These are phyloP conservation scores for Fusarium tuaranense DNA, from an alignment of 2,329 filamentous ascomycete genomes.

Conservation along the genomic window DNA sequence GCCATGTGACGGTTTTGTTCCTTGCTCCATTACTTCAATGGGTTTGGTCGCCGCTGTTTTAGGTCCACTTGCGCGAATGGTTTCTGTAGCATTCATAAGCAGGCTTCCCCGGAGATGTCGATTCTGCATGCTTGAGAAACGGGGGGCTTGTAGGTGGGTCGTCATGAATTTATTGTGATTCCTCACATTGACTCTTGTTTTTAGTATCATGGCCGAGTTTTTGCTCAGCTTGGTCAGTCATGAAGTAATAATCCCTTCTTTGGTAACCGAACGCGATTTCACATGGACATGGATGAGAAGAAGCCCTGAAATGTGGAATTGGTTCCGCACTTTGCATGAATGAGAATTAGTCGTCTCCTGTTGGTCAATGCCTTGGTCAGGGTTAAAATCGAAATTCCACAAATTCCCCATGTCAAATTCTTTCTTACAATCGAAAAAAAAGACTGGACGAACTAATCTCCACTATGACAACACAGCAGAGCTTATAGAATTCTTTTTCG, in stretches of 20 bases:
- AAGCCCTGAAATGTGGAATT: constrained; percentile 6
- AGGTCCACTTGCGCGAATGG: constrained; percentile 18
- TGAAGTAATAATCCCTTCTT: neutral
- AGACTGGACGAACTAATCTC: constrained; percentile 2
- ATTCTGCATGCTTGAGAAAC: constrained; percentile 11
- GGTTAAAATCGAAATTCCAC: constrained; percentile 5
- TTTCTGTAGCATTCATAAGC: constrained; percentile 36
- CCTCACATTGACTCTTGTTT: constrained; percentile 3
- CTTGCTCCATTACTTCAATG: neutral
- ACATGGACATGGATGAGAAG: neutral
- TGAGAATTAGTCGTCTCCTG: neutral
- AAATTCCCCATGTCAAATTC: constrained; percentile 1
- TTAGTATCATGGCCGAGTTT: neutral
- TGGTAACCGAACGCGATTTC: neutral
- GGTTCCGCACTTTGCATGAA: constrained; percentile 7
- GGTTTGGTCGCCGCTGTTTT: neutral
- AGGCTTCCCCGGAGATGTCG: constrained; percentile 16
- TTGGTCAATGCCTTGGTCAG: constrained; percentile 7
- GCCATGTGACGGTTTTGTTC: neutral
- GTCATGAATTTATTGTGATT: constrained; percentile 3
- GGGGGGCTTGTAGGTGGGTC: constrained; percentile 4
- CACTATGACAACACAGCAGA: constrained; percentile 6
- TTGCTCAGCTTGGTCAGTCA: neutral
- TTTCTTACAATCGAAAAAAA: neutral
- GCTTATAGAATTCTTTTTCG: constrained; percentile 2